These are phyloP conservation scores for Aulographum hederae DNA, from an alignment of 2,329 filamentous ascomycete species.

Conservation along the genomic window DNA sequence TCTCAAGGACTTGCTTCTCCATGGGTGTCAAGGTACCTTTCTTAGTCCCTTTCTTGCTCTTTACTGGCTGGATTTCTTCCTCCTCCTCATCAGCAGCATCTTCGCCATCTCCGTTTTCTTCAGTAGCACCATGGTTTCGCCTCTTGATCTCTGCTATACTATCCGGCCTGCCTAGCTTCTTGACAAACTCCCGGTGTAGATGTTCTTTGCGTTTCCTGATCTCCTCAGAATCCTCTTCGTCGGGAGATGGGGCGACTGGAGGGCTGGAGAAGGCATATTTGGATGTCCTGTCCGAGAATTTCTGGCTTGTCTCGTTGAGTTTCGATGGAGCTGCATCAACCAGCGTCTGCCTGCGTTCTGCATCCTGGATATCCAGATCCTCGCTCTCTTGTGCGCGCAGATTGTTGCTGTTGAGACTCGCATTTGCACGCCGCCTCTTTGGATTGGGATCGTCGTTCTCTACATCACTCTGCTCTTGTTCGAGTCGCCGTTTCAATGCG, in stretches of 20 bases:
- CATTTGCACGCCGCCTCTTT: constrained; percentile 4
- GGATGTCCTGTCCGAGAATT: constrained; percentile 35
- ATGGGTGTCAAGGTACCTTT: constrained; percentile 86
- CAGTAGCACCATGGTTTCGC: constrained; percentile 32
- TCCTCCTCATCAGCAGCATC: constrained; percentile 37
- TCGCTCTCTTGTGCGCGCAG: not conserved
- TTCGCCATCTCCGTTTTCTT: constrained; percentile 35
- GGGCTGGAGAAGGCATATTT: constrained; percentile 41
- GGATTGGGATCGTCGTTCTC: constrained; percentile 4
- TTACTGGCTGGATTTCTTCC: constrained; percentile 28
- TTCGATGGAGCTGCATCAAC: not conserved
- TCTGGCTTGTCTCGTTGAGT: constrained; percentile 15
- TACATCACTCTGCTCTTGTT: constrained; percentile 8
- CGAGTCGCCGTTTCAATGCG: constrained; percentile 7
- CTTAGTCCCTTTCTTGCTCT: constrained; percentile 34
- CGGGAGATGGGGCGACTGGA: constrained; percentile 14
- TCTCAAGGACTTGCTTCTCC: constrained; percentile 83
- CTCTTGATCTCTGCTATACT: constrained; percentile 52
- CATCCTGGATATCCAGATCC: not conserved
- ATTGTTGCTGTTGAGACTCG: not conserved
- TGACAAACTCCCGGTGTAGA: constrained; percentile 70
- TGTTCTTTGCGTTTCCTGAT: constrained; percentile 44
- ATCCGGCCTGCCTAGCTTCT: constrained; percentile 74
- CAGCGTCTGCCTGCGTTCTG: not conserved
- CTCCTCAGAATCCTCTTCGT: constrained; percentile 25